These are phyloP conservation scores for Cyclotella baltica DNA, from an alignment of 108 stramenopile genomes.

Conservation along the genomic window DNA sequence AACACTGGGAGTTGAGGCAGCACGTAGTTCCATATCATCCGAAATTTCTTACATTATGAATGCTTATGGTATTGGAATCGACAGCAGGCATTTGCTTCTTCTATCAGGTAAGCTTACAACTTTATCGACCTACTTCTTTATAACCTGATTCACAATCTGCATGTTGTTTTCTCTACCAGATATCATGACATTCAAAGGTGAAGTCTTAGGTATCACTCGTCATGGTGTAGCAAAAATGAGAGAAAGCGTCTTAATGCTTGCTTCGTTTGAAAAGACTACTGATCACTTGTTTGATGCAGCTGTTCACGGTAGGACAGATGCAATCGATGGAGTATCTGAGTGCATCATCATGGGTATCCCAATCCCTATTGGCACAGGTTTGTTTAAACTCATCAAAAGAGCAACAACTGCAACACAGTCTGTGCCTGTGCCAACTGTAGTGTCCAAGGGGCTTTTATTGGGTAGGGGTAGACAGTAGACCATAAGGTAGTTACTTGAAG, in stretches of 20 bases:
- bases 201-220: conserved; percentile 97
- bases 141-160: background rate
- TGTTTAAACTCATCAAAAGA: conserved; percentile 93
- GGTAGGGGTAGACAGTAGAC: conserved; percentile 5
- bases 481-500: too few species aligned
- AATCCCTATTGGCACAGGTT: conserved; percentile 96
- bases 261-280: conserved; percentile 99
- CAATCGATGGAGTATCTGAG: conserved; percentile 97
- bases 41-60: conserved; percentile 98
- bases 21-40: conserved; percentile 88
- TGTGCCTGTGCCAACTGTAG: conserved; percentile 36
- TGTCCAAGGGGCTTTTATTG: conserved; percentile 37
- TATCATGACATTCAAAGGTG: conserved; percentile 99
- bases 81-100: conserved; percentile 93
- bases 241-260: conserved; percentile 98
- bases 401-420: conserved; percentile 49
- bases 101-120: conserved; percentile 55
- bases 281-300: conserved; percentile 99
- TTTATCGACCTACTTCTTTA: background rate
- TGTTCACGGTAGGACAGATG: conserved; percentile 94
- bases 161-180: conserved; percentile 46
- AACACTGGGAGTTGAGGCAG: conserved; percentile 97
- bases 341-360: conserved; percentile 99
- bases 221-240: conserved; percentile 99
- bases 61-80: conserved; percentile 97